Percentiles rank a stretch among this genome's conserved stretches.
Conservation (phyloP, 768 basidiomycete genomes). For the Cystoderma amianthinum region DNA sequence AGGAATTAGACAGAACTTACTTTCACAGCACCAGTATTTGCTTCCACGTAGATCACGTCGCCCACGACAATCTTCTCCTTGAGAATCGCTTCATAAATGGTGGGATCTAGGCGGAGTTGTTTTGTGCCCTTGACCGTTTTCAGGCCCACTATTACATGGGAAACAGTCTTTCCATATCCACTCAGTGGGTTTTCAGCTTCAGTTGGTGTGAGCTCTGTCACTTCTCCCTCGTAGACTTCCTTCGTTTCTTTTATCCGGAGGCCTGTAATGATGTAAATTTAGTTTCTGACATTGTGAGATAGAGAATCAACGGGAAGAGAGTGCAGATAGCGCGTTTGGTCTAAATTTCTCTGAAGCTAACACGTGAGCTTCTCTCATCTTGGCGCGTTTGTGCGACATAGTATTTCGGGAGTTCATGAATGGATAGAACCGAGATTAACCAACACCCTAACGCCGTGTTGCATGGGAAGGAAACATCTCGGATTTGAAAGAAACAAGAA, state of each 20-base stretch:
- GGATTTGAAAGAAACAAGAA: conserved; percentile 9
- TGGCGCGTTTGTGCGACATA: too few species aligned
- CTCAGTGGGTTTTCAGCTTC: conserved; percentile 97
- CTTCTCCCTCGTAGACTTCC: conserved; percentile 97
- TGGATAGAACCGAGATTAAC: neutral
- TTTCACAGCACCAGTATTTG: conserved; percentile 92
- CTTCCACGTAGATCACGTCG: conserved; percentile 95
- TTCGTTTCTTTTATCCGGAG: conserved; percentile 98
- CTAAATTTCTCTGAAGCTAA: too few species aligned
- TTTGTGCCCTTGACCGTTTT: conserved; percentile 94
- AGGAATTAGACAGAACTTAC: conserved; percentile 27
- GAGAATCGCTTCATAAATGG: conserved; percentile 93
- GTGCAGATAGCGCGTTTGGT: too few species aligned
- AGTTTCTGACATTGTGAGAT: too few species aligned
- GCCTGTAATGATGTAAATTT: too few species aligned
- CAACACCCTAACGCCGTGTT: neutral
- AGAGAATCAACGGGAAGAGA: too few species aligned
- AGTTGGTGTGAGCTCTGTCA: conserved; percentile 92
- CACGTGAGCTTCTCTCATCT: too few species aligned
- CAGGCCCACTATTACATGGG: conserved; percentile 94
- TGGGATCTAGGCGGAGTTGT: conserved; percentile 89
- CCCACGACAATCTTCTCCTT: conserved; percentile 97
- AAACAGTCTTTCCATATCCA: conserved; percentile 97
- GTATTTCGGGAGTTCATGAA: too few species aligned
- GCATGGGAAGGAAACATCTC: conserved; percentile 2